Evolutionary conservation across 2,329 filamentous ascomycete species (phyloP).

Genomic region (Aspergillus eucalypticola): DNA sequence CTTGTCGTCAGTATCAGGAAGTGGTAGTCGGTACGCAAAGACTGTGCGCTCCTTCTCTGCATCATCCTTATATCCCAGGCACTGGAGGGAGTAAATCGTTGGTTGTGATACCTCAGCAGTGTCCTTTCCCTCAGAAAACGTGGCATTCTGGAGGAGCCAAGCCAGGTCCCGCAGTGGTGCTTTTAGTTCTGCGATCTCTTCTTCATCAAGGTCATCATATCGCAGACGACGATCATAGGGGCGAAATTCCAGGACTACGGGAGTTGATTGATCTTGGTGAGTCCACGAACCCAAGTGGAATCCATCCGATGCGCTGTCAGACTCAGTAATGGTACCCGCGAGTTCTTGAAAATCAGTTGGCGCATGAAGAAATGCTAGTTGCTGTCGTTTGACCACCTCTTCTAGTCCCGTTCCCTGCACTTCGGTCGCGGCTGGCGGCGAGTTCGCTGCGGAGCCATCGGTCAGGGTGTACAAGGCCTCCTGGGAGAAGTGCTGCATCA

Average conservation of each 20-base stretch:
- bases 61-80: conserved; percentile 31
- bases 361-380: conserved; percentile 20
- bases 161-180: conserved; percentile 29
- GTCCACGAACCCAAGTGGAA: conserved; percentile 27
- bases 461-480: conserved; percentile 22
- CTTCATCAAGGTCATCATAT: conserved; percentile 25
- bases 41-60: conserved; percentile 24
- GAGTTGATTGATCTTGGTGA: background rate
- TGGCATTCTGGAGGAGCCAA: conserved; percentile 30
- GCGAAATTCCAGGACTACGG: conserved; percentile 30
- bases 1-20: background rate
- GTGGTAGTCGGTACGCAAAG: conserved; percentile 29
- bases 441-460: background rate
- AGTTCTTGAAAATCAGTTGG: conserved; percentile 24
- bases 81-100: conserved; percentile 31
- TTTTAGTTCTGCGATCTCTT: conserved; percentile 28
- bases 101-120: conserved; percentile 22
- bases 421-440: conserved; percentile 4
- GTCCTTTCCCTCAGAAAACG: conserved; percentile 17
- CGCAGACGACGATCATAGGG: conserved; percentile 27
- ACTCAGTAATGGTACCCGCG: conserved; percentile 23
- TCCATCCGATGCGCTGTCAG: conserved; percentile 19
- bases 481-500: conserved; percentile 34
- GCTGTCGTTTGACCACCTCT: conserved; percentile 26
- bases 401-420: conserved; percentile 29